These are phyloP conservation scores for Cruciata laevipes DNA, from an alignment of 257 asterid species.

Conservation along the genomic window DNA sequence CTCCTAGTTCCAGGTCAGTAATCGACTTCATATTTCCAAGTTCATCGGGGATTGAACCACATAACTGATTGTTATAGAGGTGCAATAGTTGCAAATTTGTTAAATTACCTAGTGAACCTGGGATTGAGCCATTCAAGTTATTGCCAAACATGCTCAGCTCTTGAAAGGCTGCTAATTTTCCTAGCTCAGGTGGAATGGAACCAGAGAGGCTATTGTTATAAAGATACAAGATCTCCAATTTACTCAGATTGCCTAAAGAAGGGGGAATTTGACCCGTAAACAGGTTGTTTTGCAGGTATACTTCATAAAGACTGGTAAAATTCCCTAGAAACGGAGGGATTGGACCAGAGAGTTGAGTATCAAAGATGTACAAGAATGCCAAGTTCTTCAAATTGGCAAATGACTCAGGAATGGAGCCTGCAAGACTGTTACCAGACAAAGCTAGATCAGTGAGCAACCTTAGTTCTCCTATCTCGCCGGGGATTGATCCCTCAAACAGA, in stretches of 20 bases:
- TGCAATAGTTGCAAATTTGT: too few relatives aligned
- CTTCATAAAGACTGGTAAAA: neutral
- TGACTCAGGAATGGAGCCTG: conserved; percentile 8
- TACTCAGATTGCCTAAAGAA: neutral
- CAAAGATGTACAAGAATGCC: neutral
- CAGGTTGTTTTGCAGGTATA: neutral
- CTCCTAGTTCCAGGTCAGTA: too few relatives aligned
- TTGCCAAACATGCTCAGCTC: neutral
- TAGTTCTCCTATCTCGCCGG: conserved; percentile 18
- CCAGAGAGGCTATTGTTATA: conserved; percentile 10
- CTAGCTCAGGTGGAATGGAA: neutral
- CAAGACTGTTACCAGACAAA: neutral
- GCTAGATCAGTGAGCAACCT: conserved; percentile 5
- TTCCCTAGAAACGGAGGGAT: neutral
- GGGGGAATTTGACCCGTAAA: conserved; percentile 11
- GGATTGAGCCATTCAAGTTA: neutral
- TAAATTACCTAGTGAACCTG: neutral
- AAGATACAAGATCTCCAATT: neutral
- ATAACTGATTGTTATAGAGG: too few relatives aligned
- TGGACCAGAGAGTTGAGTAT: conserved; percentile 14
- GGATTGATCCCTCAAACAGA: conserved; percentile 20
- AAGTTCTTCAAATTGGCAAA: neutral
- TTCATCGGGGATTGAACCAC: too few relatives aligned
- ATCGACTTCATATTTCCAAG: too few relatives aligned
- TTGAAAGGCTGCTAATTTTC: neutral